Base-by-base conservation (phyloP, 306 rosid genomes). In the Castanea crenata region DNA sequence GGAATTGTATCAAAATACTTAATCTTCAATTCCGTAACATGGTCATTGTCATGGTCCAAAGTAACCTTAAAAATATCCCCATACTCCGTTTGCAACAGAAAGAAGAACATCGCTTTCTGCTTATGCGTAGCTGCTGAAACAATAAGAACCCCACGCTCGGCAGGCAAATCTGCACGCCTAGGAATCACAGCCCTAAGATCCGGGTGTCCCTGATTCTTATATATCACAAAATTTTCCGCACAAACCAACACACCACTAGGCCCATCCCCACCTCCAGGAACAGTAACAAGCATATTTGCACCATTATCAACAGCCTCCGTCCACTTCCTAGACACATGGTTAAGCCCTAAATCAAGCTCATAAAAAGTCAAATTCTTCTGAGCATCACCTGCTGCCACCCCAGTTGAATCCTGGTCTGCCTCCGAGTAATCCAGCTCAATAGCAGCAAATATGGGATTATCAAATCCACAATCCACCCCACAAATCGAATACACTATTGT, bases 191-290 rank as follows among this genome's bases (percentile, higher is more conserved):
- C 99, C 85, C 99, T 86, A 72, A 95, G 88, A 61, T 95, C 98
- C 0, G 83, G 92, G 65, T 91, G 97, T 0, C 97, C 99, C 82
- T 90, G 98, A 79, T 95, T 95, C 90, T 95, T 95, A 79, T 95
- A 95, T 77, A 95, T 93, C 71, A 95, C 99, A 83, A 91, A 93
- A 82, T 95, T 93, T 44, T 95, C 99, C 0, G 99, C 99, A 77
- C 99, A 95, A 55, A 95, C 97, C 70, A 95, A 88, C 64, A 95
- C 99, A 6, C 99, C 99, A 65, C 99, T 91, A 0, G 99, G 99
- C 18, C 99, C 99, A 77, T 95, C 99, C 2, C 89, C 97, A 0
- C 99, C 99, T 20, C 99, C 99, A 38, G 99, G 99, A 77, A 95
- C 99, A 13, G 98, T 90, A 65, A 95, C 98, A 71, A 95, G 97